A percentile compares a stretch with the other conserved stretches of the same genome.
phyloP scores from a whole-genome alignment of 495 filamentous ascomycete genomes.

The Aspergillus wentii region DNA sequence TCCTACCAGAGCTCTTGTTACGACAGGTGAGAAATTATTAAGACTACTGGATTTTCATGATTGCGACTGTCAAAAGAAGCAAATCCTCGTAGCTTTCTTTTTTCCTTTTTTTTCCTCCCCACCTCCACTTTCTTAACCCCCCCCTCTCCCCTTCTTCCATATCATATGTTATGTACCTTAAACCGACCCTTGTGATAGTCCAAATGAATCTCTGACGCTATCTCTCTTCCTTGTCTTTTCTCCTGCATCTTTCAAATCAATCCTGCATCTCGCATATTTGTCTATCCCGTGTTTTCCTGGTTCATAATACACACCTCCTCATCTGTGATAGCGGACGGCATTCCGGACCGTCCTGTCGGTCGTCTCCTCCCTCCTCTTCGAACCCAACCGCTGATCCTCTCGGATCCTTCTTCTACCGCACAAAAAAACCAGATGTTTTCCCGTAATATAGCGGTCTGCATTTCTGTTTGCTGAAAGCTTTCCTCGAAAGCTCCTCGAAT shows the following conservation, averaged over 20 bases:
- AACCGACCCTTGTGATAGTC: too few species aligned
- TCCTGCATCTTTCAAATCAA: too few species aligned
- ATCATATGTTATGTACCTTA: too few species aligned
- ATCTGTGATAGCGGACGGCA: constrained; percentile 13
- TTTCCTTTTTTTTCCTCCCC: constrained; percentile 3
- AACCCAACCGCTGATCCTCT: not conserved
- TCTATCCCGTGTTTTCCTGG: too few species aligned
- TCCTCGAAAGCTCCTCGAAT: too few species aligned
- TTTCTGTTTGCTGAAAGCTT: constrained; percentile 6
- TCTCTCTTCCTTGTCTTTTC: too few species aligned
- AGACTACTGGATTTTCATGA: too few species aligned
- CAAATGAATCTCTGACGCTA: too few species aligned
- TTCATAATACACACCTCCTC: too few species aligned
- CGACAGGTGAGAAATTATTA: too few species aligned
- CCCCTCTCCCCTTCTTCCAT: constrained; percentile 1
- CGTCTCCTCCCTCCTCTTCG: not conserved
- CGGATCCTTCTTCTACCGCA: not conserved
- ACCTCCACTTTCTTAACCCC: constrained; percentile 1
- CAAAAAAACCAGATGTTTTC: constrained; percentile 13
- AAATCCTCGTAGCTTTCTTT: too few species aligned
- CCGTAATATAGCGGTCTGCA: constrained; percentile 9
- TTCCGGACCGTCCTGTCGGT: constrained; percentile 4
- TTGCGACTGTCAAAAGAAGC: constrained; percentile 4
- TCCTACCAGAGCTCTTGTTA: not conserved
- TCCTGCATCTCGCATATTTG: too few species aligned